These are phyloP conservation scores for Ceratocystis ficicola DNA, from an alignment of 2,329 filamentous ascomycete genomes.

Conservation along the genomic window DNA sequence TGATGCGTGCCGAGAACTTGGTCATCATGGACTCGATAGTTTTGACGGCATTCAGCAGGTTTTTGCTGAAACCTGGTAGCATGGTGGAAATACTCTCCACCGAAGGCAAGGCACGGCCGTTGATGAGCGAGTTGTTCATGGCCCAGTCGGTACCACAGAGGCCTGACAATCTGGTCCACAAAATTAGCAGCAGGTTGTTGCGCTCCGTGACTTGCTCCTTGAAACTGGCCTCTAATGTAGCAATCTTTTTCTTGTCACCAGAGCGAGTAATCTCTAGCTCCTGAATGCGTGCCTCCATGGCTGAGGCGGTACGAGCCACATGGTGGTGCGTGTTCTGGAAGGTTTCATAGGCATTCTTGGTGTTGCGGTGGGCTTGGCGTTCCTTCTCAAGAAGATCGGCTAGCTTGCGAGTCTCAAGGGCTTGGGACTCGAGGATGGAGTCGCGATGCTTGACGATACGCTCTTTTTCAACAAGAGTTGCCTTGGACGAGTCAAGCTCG, in stretches of 20 bases:
- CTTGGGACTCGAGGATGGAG: conserved; percentile 73
- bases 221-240: conserved; percentile 63
- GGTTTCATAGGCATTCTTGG: conserved; percentile 77
- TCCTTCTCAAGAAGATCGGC: conserved; percentile 87
- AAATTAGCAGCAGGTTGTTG: conserved; percentile 71
- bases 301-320: conserved; percentile 70
- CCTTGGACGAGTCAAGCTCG: conserved; percentile 68
- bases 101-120: conserved; percentile 68
- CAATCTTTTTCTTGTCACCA: conserved; percentile 65
- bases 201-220: conserved; percentile 81
- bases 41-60: conserved; percentile 75
- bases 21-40: conserved; percentile 70
- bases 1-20: conserved; percentile 68
- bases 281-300: conserved; percentile 70
- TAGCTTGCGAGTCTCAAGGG: conserved; percentile 72
- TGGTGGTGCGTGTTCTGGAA: conserved; percentile 80
- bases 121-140: conserved; percentile 77
- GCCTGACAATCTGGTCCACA: conserved; percentile 79
- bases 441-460: conserved; percentile 82
- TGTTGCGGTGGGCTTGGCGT: conserved; percentile 68
- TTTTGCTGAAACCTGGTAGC: conserved; percentile 79
- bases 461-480: conserved; percentile 77
- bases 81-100: conserved; percentile 77
- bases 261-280: conserved; percentile 74
- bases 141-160: conserved; percentile 89